Evolutionary conservation across 257 asterid species (phyloP).

Genomic region (Asclepias syriaca): DNA sequence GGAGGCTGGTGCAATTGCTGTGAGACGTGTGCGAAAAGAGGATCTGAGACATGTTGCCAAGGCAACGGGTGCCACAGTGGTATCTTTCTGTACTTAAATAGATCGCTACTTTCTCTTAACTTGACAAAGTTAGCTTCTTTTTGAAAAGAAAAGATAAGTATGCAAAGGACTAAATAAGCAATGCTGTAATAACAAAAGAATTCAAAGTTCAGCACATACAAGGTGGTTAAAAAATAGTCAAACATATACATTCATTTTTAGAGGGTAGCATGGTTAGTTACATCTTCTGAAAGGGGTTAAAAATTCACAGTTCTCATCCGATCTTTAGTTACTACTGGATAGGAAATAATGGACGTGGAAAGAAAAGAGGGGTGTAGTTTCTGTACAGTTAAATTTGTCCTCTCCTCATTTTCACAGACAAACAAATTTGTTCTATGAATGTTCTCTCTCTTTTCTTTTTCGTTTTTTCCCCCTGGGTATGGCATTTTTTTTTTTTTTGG

Average conservation of each 20-base stretch:
- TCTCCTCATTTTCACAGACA: neutral
- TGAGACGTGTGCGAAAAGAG: conserved; percentile 87
- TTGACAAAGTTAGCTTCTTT: neutral
- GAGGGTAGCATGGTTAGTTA: neutral
- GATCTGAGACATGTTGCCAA: conserved; percentile 94
- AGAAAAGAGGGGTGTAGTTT: neutral
- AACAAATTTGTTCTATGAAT: neutral
- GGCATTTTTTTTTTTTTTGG: too few species aligned
- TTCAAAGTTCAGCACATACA: neutral
- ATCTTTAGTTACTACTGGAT: neutral
- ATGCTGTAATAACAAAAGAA: neutral
- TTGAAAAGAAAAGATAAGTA: neutral
- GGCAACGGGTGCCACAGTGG: conserved; percentile 93
- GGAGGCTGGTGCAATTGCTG: conserved; percentile 96
- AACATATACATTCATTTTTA: neutral
- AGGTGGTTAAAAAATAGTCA: too few species aligned
- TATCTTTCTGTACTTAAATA: conserved; percentile 24
- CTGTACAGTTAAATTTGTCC: neutral
- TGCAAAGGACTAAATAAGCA: too few species aligned
- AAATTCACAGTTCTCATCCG: neutral
- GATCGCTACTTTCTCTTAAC: neutral
- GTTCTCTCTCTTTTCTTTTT: too few species aligned
- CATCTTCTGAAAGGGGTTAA: neutral
- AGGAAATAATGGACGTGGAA: neutral
- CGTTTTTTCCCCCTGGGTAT: too few species aligned